Evolutionary conservation across 2,329 filamentous ascomycete species (phyloP), one percentile per base, ranked within the genome.

Genomic region (Xylariaceae sp.): DNA sequence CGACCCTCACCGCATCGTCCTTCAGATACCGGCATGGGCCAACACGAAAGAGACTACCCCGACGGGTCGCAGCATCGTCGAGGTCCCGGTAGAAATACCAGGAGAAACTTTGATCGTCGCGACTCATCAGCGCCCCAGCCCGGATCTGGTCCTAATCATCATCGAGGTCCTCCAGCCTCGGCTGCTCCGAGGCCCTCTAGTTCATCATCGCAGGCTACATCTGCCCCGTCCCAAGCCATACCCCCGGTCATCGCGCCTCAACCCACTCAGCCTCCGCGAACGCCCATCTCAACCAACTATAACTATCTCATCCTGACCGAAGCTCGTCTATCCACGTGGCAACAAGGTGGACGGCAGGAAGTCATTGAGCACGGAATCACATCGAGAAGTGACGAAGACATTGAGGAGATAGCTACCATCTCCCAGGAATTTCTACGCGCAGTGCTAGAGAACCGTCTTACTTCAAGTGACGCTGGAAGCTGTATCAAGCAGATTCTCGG

Each of bases 351-450:
- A 32, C 85, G 84, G 53, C 78, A 85, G 58, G 80, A 83, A 30
- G 74, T 95, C 9, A 72, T 92, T 26, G 78, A 83, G 27, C 78
- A 82, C 62, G 87, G 86, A 29, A 70, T 80, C 43, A 77, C 84
- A 62, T 85, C 86, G 47, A 81, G 84, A 62, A 74, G 81, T 37
- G 80, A 87, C 60, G 83, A 88, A 61, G 86, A 95, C 65, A 74
- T 81, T 6, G 76, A 86, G 45, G 81, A 84, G 54, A 74, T 95
- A 39, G 84, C 86, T 32, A 80, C 80, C 11, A 75, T 96, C 27
- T 90, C 91, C 62, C 89, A 96, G 72, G 94, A 99, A 69, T 80
- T 96, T 39, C 81, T 94, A 37, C 84, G 86, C 58, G 84, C 89
- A 35, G 85, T 86, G 19, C 73, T 95, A 9, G 85, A 90, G 65